Base-by-base conservation (phyloP, 2,329 filamentous ascomycete genomes). In the Leptographium radiaticola region DNA sequence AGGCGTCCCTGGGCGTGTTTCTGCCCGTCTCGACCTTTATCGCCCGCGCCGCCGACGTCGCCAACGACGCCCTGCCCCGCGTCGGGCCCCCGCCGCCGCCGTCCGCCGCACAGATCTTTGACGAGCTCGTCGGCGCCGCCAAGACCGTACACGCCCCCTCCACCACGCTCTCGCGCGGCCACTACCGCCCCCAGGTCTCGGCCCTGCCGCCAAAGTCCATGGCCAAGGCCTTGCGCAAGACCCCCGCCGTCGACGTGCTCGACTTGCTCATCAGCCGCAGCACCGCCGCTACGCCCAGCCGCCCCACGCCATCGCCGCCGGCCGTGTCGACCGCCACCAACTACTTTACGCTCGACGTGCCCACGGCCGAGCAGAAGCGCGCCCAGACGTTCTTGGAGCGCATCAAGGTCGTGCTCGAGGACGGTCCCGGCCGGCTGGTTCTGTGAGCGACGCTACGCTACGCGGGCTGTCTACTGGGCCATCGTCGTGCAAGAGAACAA, bases 11-110 rank as follows among this genome's bases (percentile, higher is more conserved):
- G 31, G 89, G 88, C 57, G 81, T 91, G 55, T 86, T 83, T 64
- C 73, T 96, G 49, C 89, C 91, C 15, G 73, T 97, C 6, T 88
- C 87, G 2, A 89, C 86, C 13, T 95, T 97, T 71, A 81, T 98
- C 65, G 78, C 83, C 53, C 85, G 89, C 53, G 93, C 93, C 43
- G 80, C 87, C 43, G 84, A 93, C 63, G 71, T 95, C 31, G 93
- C 93, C 56, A 97, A 97, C 70, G 85, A 93, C 58, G 81, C 86
- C 47, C 79, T 97, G 9, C 91, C 91, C 3, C 73, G 77, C 33
- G 79, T 82, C 6, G 75, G 59, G 9, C 55, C 81, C 56, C 73
- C 74, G 57, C 75, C 78, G 47, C 76, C 81, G 64, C 84, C 85
- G 15, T 83, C 86, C 0, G 74, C 85, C 39, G 80, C 89, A 64